Conservation (phyloP, 345 rosid genomes). For the Theobroma cacao region DNA sequence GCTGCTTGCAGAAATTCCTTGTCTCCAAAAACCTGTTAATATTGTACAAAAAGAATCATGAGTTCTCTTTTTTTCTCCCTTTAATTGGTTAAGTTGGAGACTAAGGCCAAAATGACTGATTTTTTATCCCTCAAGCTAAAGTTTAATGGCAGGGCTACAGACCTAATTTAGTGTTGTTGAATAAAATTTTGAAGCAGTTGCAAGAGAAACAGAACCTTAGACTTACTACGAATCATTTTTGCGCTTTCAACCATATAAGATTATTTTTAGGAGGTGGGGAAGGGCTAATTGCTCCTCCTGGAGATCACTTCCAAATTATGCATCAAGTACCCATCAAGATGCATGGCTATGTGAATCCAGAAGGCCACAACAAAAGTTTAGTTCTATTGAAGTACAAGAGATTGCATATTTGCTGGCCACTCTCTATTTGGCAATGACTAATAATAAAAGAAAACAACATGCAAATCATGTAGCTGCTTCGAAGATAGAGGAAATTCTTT, state of each 20-base stretch:
- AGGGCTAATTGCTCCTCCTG: background rate
- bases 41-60: background rate
- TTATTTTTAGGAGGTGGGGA: background rate
- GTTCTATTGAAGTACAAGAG: too few relatives aligned
- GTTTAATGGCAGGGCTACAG: background rate
- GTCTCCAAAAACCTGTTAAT: conserved; percentile 51
- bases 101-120: background rate
- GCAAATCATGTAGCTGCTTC: background rate
- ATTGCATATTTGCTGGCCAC: too few relatives aligned
- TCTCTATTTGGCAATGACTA: too few relatives aligned
- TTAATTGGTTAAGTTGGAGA: background rate
- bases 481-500: background rate
- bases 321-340: background rate
- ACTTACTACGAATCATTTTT: background rate
- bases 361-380: too few relatives aligned
- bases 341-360: too few relatives aligned
- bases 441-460: background rate
- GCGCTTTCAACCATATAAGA: background rate
- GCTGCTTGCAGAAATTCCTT: conserved; percentile 63
- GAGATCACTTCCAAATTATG: background rate
- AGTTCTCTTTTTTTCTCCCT: background rate
- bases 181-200: background rate
- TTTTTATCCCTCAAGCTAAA: background rate
- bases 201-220: background rate
- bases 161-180: background rate